These are phyloP conservation scores for Aspergillus ochraceus DNA, from an alignment of 2,329 filamentous ascomycete genomes.

Conservation along the genomic window DNA sequence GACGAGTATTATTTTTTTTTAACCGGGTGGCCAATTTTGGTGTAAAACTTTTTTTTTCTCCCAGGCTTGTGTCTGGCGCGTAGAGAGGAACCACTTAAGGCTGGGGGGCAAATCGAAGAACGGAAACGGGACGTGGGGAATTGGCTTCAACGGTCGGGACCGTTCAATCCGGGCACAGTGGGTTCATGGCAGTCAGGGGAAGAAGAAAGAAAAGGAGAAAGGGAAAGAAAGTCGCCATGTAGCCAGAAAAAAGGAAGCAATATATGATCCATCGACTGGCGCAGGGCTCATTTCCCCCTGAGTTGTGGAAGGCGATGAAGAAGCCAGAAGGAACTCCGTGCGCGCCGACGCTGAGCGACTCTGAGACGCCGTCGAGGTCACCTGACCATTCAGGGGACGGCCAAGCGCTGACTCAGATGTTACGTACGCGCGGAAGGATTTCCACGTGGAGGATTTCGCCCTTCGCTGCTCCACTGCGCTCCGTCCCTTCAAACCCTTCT, in stretches of 20 bases:
- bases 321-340: conserved; percentile 1
- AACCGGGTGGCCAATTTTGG: not conserved
- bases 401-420: not conserved
- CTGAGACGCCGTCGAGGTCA: not conserved
- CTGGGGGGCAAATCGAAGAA: not conserved
- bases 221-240: not conserved
- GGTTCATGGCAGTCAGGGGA: not conserved
- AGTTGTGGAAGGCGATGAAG: not conserved
- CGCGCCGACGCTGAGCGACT: not conserved
- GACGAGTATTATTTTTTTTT: not conserved
- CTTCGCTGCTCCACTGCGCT: no score
- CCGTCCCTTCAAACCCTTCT: not conserved
- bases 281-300: not conserved
- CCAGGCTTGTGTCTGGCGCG: not conserved
- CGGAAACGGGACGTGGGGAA: not conserved
- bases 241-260: not conserved
- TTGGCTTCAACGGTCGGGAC: not conserved
- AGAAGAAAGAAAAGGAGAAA: conserved; percentile 1
- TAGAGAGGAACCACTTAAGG: not conserved
- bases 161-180: not conserved
- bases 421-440: not conserved
- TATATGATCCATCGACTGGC: not conserved
- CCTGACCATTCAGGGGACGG: not conserved
- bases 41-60: not conserved
- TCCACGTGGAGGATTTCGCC: not conserved